phyloP scores from a whole-genome alignment of 345 rosid genomes.

The Lepidium sativum region DNA sequence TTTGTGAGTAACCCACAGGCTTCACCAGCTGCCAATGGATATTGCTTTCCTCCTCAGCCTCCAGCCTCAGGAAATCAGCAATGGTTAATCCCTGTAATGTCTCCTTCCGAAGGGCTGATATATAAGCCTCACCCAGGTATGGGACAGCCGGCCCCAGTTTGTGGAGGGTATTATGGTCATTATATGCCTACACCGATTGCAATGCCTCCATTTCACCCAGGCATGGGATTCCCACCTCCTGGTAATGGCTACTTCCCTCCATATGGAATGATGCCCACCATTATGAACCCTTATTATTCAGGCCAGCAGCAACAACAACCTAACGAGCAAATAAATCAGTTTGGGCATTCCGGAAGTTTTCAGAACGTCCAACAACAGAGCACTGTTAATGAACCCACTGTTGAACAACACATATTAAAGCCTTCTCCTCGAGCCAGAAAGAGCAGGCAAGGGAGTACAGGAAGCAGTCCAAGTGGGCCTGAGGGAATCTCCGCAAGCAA shows the following conservation, averaged over 20 bases:
- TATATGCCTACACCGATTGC: slow-evolving; percentile 37
- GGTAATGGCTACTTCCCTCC: slow-evolving; percentile 64
- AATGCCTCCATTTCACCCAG: slow-evolving; percentile 35
- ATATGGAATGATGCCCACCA: slow-evolving; percentile 43
- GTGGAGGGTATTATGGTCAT: slow-evolving; percentile 44
- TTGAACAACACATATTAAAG: slow-evolving; percentile 9
- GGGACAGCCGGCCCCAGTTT: slow-evolving; percentile 46
- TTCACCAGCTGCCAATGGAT: slow-evolving; percentile 8
- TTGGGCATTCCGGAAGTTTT: slow-evolving; percentile 26
- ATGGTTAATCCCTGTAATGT: slow-evolving; percentile 84
- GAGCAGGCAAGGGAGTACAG: slow-evolving; percentile 44
- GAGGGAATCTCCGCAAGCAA: slow-evolving; percentile 1
- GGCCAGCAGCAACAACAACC: slow-evolving; percentile 27
- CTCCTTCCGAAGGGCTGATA: slow-evolving; percentile 84
- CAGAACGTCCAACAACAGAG: slow-evolving; percentile 35
- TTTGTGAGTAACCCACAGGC: slow-evolving; percentile 5
- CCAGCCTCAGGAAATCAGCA: slow-evolving; percentile 45
- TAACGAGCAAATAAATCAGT: slow-evolving; percentile 40
- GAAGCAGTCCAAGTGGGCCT: slow-evolving; percentile 35
- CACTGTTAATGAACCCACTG: slow-evolving; percentile 30
- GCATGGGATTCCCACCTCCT: slow-evolving; percentile 41
- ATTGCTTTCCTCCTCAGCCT: slow-evolving; percentile 48
- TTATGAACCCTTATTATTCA: slow-evolving; percentile 38
- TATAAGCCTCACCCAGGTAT: slow-evolving; percentile 70
- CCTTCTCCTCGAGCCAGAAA: slow-evolving; percentile 33